Conservation (phyloP, 208 protist species). For the Trypanosoma lewisi region DNA sequence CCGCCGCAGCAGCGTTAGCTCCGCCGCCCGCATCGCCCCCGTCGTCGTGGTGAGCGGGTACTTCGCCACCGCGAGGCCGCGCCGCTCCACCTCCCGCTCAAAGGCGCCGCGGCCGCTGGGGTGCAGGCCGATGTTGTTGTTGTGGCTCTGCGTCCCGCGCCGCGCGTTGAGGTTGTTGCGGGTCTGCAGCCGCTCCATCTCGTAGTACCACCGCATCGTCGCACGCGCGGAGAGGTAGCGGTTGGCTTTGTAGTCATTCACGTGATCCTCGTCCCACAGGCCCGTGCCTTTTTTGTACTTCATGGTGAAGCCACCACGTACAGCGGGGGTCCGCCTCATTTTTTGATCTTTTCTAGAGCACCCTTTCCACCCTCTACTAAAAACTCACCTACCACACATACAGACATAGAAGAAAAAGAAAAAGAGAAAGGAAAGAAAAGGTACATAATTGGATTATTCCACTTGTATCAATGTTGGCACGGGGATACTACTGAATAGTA, state of each 20-base stretch:
- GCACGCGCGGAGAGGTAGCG: slow-evolving; percentile 73
- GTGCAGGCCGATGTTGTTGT: slow-evolving; percentile 88
- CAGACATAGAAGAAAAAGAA: slow-evolving; percentile 6
- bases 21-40: slow-evolving; percentile 69
- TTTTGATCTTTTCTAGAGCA: neutral
- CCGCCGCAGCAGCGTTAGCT: slow-evolving; percentile 82
- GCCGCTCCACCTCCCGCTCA: slow-evolving; percentile 83
- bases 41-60: slow-evolving; percentile 85
- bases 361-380: neutral
- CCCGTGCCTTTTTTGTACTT: slow-evolving; percentile 84
- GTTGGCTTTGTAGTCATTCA: slow-evolving; percentile 86
- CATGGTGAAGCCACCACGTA: slow-evolving; percentile 80
- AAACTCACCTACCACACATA: neutral
- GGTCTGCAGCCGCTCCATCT: slow-evolving; percentile 79
- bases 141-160: slow-evolving; percentile 66
- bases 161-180: slow-evolving; percentile 63
- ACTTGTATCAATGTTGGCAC: too few species aligned
- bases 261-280: slow-evolving; percentile 87
- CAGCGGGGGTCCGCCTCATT: slow-evolving; percentile 37
- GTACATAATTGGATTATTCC: too few species aligned
- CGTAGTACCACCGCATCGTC: slow-evolving; percentile 85
- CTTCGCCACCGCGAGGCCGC: slow-evolving; percentile 77
- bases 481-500: too few species aligned
- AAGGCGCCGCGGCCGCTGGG: slow-evolving; percentile 83
- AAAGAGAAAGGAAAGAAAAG: slow-evolving; percentile 3